Evolutionary conservation across 2,329 filamentous ascomycete genomes (phyloP).

Genomic region (Microcera coccophila): DNA sequence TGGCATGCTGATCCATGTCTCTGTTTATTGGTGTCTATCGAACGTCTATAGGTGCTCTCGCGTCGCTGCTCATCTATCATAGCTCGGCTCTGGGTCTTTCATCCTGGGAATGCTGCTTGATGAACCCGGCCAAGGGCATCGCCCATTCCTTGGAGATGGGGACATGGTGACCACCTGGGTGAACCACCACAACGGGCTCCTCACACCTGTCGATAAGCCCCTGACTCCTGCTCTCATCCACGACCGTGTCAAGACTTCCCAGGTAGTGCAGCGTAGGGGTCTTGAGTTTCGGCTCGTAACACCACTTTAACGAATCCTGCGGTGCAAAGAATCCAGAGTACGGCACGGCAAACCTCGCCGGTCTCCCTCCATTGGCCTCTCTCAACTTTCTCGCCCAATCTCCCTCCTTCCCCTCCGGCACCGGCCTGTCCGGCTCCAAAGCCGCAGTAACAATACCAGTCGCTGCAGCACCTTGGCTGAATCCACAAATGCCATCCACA

Average conservation of each 20-base stretch:
- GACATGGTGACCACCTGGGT: slow-evolving; percentile 88
- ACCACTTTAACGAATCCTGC: slow-evolving; percentile 56
- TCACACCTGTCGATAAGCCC: slow-evolving; percentile 63
- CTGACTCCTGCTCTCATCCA: slow-evolving; percentile 70
- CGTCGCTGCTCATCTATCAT: slow-evolving; percentile 6
- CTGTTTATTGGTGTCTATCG: slow-evolving; percentile 22
- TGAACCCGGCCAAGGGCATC: slow-evolving; percentile 69
- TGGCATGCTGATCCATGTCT: slow-evolving; percentile 21
- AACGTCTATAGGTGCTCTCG: slow-evolving; percentile 9
- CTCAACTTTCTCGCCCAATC: slow-evolving; percentile 46
- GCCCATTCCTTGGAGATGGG: slow-evolving; percentile 79
- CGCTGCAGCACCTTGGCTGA: slow-evolving; percentile 73
- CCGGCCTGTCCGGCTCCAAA: slow-evolving; percentile 50
- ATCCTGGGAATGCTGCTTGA: slow-evolving; percentile 42
- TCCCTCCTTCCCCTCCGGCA: slow-evolving; percentile 27
- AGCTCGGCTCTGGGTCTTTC: slow-evolving; percentile 24
- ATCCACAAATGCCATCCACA: slow-evolving; percentile 76
- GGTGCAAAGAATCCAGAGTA: slow-evolving; percentile 75
- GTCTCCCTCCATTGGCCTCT: slow-evolving; percentile 43
- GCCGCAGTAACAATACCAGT: slow-evolving; percentile 69
- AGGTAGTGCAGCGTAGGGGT: slow-evolving; percentile 81
- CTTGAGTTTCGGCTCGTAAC: slow-evolving; percentile 67
- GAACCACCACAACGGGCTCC: slow-evolving; percentile 55
- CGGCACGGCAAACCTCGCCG: slow-evolving; percentile 66
- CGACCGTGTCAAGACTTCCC: slow-evolving; percentile 81